Evolutionary conservation across 805 yeast genomes (phyloP).

Genomic region (Kodamaea hsintzibuensis): DNA sequence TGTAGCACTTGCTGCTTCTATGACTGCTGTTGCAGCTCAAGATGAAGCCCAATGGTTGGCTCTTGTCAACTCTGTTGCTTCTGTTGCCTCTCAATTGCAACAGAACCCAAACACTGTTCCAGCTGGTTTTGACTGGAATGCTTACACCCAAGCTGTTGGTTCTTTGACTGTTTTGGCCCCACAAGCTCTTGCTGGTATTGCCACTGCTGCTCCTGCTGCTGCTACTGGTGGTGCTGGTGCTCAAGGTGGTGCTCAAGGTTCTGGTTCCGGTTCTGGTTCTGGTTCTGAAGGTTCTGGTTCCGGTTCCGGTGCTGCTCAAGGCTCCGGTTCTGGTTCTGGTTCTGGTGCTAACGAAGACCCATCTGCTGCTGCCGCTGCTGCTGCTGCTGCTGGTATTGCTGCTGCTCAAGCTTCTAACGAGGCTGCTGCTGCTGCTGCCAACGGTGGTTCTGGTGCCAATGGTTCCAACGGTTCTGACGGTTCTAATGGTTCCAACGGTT

Average conservation of each 20-base stretch:
- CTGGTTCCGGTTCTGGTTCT: neutral
- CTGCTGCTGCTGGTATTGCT: neutral
- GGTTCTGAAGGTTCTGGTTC: neutral
- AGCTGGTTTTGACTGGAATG: conserved; percentile 7
- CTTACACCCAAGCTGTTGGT: conserved; percentile 8
- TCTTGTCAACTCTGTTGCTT: conserved; percentile 8
- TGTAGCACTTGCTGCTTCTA: conserved; percentile 2
- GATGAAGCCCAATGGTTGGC: conserved; percentile 1
- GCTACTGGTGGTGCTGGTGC: conserved; percentile 3
- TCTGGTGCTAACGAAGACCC: neutral
- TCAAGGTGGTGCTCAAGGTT: neutral
- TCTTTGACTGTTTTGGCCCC: conserved; percentile 5
- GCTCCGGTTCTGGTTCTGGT: neutral
- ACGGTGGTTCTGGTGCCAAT: too few relatives aligned
- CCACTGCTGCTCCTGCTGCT: conserved; percentile 5
- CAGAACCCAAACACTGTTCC: neutral
- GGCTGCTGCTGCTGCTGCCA: neutral
- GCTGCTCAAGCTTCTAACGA: neutral
- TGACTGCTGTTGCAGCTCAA: conserved; percentile 2
- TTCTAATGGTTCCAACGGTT: conserved; percentile 4
- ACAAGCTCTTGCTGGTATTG: conserved; percentile 1
- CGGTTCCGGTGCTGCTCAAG: neutral
- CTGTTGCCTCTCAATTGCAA: conserved; percentile 6
- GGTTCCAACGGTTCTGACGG: neutral
- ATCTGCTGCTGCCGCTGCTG: neutral